Evolutionary conservation across 371 early-diverging fungal genomes (phyloP).

Genomic region (Fennellomyces sp.): DNA sequence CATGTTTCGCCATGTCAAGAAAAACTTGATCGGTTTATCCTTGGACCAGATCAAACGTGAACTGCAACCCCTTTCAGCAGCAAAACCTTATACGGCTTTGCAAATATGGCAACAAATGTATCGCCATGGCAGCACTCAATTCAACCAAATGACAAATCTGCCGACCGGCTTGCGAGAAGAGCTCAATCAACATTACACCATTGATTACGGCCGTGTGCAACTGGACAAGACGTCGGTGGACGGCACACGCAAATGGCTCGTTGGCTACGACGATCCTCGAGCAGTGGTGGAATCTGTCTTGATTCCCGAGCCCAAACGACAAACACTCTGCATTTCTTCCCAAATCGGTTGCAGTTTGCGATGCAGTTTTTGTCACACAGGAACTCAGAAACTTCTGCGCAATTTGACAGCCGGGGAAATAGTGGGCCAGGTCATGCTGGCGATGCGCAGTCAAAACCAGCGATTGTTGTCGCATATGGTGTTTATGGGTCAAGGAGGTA

Average conservation of each 20-base stretch:
- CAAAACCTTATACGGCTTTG: slow-evolving; percentile 52
- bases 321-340: slow-evolving; percentile 87
- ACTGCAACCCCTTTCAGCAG: slow-evolving; percentile 24
- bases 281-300: slow-evolving; percentile 70
- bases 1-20: slow-evolving; percentile 21
- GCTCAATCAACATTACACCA: slow-evolving; percentile 50
- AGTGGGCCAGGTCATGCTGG: slow-evolving; percentile 84
- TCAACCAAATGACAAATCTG: slow-evolving; percentile 71
- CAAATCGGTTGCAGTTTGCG: slow-evolving; percentile 90
- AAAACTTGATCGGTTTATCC: slow-evolving; percentile 53
- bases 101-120: slow-evolving; percentile 76
- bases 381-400: slow-evolving; percentile 31
- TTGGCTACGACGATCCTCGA: slow-evolving; percentile 43
- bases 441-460: slow-evolving; percentile 53
- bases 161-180: slow-evolving; percentile 52
- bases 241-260: slow-evolving; percentile 18
- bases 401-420: slow-evolving; percentile 43
- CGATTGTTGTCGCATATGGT: slow-evolving; percentile 74
- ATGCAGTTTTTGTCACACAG: slow-evolving; percentile 93
- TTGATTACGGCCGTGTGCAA: slow-evolving; percentile 67
- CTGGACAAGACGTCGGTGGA: slow-evolving; percentile 13
- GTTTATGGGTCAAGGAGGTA: slow-evolving; percentile 94
- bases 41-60: slow-evolving; percentile 40
- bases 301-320: slow-evolving; percentile 69
- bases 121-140: slow-evolving; percentile 51